phyloP scores from a whole-genome alignment of 2,329 filamentous ascomycete species.

The Periglandula ipomoeae region DNA sequence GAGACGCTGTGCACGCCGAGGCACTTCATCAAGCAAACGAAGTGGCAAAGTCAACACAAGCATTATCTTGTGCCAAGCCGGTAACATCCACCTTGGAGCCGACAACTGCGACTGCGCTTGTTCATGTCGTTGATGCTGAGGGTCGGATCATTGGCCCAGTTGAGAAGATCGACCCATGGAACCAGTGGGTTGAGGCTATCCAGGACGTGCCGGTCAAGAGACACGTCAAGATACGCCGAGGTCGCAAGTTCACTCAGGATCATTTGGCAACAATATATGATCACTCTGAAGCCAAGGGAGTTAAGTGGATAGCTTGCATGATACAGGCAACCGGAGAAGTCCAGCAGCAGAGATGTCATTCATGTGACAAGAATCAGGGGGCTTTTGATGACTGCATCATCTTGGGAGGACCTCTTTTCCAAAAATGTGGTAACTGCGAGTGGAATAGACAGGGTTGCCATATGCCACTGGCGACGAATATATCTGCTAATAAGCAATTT shows the following conservation, averaged over 20 bases:
- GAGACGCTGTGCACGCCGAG: constrained; percentile 3
- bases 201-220: constrained; percentile 28
- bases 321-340: constrained; percentile 39
- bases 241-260: constrained; percentile 30
- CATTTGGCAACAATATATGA: constrained; percentile 33
- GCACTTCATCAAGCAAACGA: constrained; percentile 5
- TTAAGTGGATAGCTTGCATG: constrained; percentile 39
- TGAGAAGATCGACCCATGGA: constrained; percentile 26
- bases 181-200: constrained; percentile 31
- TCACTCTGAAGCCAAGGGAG: constrained; percentile 30
- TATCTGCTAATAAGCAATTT: neutral
- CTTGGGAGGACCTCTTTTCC: constrained; percentile 31
- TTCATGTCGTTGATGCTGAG: constrained; percentile 27
- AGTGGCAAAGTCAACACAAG: constrained; percentile 5
- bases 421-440: constrained; percentile 42
- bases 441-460: constrained; percentile 35
- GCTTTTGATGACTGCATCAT: constrained; percentile 37
- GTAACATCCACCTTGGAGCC: neutral
- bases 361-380: constrained; percentile 33
- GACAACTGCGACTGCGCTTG: constrained; percentile 13
- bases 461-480: constrained; percentile 6
- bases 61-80: neutral
- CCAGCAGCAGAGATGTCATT: constrained; percentile 29
- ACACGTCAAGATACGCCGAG: constrained; percentile 31
- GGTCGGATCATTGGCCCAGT: constrained; percentile 30